Evolutionary conservation across 2,329 filamentous ascomycete species (phyloP).

Genomic region (Aphanoascus verrucosus): DNA sequence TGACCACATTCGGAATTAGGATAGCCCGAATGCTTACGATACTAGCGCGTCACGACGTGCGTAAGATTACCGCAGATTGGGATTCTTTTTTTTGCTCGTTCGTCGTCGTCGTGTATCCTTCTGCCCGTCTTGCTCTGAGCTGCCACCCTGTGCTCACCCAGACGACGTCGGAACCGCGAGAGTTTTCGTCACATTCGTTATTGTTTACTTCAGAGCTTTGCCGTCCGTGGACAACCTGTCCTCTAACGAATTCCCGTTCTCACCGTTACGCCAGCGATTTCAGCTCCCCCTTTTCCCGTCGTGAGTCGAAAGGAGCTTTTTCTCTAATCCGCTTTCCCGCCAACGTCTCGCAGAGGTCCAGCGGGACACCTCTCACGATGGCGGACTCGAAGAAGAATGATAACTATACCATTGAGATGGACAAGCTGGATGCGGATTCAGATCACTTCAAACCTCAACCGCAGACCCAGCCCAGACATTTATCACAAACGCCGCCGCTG

Average conservation of each 20-base stretch:
- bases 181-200: slow-evolving; percentile 7
- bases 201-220: background rate
- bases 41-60: background rate
- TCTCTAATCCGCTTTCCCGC: background rate
- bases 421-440: slow-evolving; percentile 45
- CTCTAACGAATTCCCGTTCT: background rate
- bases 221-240: background rate
- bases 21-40: too few relatives aligned
- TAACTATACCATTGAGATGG: slow-evolving; percentile 62
- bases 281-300: slow-evolving; percentile 1
- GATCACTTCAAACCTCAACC: slow-evolving; percentile 38
- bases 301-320: background rate
- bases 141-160: background rate
- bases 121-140: background rate
- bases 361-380: slow-evolving; percentile 44
- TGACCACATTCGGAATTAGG: too few relatives aligned
- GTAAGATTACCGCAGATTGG: background rate
- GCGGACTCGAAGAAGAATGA: slow-evolving; percentile 79
- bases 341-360: background rate
- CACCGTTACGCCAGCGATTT: background rate
- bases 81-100: background rate
- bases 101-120: background rate
- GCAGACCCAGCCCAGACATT: slow-evolving; percentile 28
- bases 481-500: slow-evolving; percentile 36
- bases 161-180: slow-evolving; percentile 1